phyloP scores from a whole-genome alignment of 2,329 filamentous ascomycete species.

The Calonectria fujianensis region DNA sequence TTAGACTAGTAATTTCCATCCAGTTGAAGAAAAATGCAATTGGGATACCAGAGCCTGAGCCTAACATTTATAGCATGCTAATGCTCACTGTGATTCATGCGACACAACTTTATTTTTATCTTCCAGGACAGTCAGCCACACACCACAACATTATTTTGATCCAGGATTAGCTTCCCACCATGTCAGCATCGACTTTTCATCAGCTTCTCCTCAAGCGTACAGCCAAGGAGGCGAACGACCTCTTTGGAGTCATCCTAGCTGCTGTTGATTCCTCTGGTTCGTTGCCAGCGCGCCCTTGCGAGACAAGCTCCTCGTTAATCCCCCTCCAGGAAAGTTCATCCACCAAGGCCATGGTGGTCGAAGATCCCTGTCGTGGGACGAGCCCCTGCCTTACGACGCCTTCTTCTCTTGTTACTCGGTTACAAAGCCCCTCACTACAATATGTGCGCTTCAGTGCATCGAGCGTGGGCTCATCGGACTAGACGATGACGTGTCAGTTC shows the following conservation, averaged over 20 bases:
- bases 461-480: conserved; percentile 24
- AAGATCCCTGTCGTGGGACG: conserved; percentile 1
- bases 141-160: no score
- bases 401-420: conserved; percentile 30
- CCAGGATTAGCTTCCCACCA: no score
- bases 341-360: neutral
- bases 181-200: neutral
- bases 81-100: no score
- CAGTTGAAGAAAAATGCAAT: no score
- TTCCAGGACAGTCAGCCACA: no score
- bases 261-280: conserved; percentile 3
- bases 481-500: conserved; percentile 16
- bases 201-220: conserved; percentile 8
- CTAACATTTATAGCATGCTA: no score
- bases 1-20: no score
- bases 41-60: no score
- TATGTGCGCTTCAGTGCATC: conserved; percentile 26
- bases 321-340: neutral
- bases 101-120: no score
- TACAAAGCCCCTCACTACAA: conserved; percentile 14
- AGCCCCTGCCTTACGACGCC: neutral
- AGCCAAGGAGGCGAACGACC: conserved; percentile 9
- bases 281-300: neutral
- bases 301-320: no score
- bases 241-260: conserved; percentile 9